Base-by-base conservation (phyloP, 2,329 filamentous ascomycete species). In the Mariannaea sp. region DNA sequence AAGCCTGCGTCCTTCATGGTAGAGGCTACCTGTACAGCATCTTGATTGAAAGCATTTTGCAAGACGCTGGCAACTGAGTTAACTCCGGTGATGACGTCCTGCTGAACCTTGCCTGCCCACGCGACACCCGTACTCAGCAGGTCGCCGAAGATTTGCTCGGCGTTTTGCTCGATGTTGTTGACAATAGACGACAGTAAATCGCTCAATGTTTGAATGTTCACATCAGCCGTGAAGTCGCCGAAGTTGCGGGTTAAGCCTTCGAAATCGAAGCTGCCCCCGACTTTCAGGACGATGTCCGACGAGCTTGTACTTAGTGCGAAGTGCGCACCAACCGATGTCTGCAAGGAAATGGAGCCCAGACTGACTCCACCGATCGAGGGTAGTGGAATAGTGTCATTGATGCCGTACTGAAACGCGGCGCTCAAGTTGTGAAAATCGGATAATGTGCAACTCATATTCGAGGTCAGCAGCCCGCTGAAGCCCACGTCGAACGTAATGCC, bases 151-250 rank as follows among this genome's bases (percentile, higher is more conserved):
- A 43, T 3, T 20, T 30, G 3, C 26, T 12, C 40, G 10, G 40
- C 40, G 30, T 30, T 43, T 43, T 43, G 40, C 26, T 43, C 40
- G n/a, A 43, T 43, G 40, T 43, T 43, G 40, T 8, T 17, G 40
- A 12, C 22, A 26, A 43, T 43, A 26, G 40, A 24, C n/a, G 40
- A 43, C 40, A 43, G 40, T 20, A 43, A 26, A 43, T 43, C 26
- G 26, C 40, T 30, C 20, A 43, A 22, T 6, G 10, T 32, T 43
- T 30, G 40, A 20, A 43, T 20, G 40, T 20, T 8, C 16, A 16
- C 40, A 32, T 43, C 26, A 20, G 14, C 40, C 16, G 26, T 43
- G 26, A 43, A 43, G 26, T 43, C 40, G 40, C 9, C 40, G 16
- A 43, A 19, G 16, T 4, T 32, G 40, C 16, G 10, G 26, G 26